Base-by-base conservation (phyloP, 257 asterid genomes). In the Scutellaria galericulata region DNA sequence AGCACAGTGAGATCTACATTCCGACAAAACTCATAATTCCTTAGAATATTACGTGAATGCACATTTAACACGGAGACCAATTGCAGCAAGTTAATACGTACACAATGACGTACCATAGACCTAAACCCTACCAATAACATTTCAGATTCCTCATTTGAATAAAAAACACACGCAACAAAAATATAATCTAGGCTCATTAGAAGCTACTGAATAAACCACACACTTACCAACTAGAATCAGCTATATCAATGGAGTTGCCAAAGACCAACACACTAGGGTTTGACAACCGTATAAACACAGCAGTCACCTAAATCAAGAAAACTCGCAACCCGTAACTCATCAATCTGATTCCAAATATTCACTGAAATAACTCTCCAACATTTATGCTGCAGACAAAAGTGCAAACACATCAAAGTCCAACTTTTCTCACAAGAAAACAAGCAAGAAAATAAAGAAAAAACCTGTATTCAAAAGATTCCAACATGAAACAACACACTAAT, bases 341-440 rank as follows among this genome's bases (percentile, higher is more conserved):
- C 22, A 42, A 73, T 18, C 55, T 9, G 48, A 52, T 31, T 52
- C 48, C 47, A 3, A 42, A 66, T 51, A 55, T 10, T 60, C 20
- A 51, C 60, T 71, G 14, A 27, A 52, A 62, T 10, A 41, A 47
- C 35, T 44, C 61, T 5, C n/a, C 9, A 3, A 45, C 20, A 48
- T 54, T 50, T 61, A 27, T 39, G 47, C 71, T 41, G 15, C 42
- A 47, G 48, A 44, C 45, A 67, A 22, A 12, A 15, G 10, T 31
- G 24, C 79, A 68, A 44, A 44, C 61, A 51, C 64, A 66, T 68
- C 44, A 35, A 72, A 35, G 51, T 48, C 15, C 47, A 22, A 47
- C 66, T 41, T 3, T 56, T 18, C 42, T 6, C 27, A 53, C 12
- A 27, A 18, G 37, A 27, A 2, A 24, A 67, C 58, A 12, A 59